phyloP scores from a whole-genome alignment of 2,329 filamentous ascomycete species.

The Sarocladiaceae sp. region DNA sequence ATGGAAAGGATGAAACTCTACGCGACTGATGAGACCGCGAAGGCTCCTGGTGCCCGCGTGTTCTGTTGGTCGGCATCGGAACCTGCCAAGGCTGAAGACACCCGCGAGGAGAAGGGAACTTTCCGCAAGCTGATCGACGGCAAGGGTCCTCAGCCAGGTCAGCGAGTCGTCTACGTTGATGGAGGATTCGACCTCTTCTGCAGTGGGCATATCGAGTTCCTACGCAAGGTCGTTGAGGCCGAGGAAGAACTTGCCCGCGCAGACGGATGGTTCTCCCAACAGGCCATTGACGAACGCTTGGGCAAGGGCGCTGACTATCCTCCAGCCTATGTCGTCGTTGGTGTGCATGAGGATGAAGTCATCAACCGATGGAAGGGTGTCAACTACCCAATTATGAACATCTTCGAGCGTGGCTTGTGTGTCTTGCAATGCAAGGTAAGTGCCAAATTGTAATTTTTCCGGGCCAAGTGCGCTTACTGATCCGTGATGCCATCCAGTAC shows the following conservation, averaged over 20 bases:
- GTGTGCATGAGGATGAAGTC: conserved; percentile 89
- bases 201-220: conserved; percentile 93
- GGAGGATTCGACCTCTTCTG: conserved; percentile 97
- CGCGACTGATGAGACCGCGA: conserved; percentile 79
- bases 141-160: conserved; percentile 66
- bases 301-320: conserved; percentile 70
- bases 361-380: conserved; percentile 97
- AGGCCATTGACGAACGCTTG: conserved; percentile 58
- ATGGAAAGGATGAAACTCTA: conserved; percentile 76
- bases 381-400: conserved; percentile 99
- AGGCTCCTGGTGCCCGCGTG: conserved; percentile 73
- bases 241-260: conserved; percentile 67
- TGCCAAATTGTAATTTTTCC: conserved; percentile 16
- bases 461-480: conserved; percentile 14
- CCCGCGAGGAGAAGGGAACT: conserved; percentile 54
- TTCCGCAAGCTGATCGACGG: conserved; percentile 70
- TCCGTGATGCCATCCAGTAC: conserved; percentile 50
- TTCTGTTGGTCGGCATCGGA: conserved; percentile 72
- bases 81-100: conserved; percentile 35
- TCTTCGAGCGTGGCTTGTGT: conserved; percentile 91
- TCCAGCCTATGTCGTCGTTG: conserved; percentile 84
- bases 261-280: conserved; percentile 70
- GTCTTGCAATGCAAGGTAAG: conserved; percentile 88
- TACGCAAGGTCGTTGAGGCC: conserved; percentile 68
- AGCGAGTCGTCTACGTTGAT: conserved; percentile 90